phyloP scores from a whole-genome alignment of 345 rosid species.

The Corchorus olitorius region DNA sequence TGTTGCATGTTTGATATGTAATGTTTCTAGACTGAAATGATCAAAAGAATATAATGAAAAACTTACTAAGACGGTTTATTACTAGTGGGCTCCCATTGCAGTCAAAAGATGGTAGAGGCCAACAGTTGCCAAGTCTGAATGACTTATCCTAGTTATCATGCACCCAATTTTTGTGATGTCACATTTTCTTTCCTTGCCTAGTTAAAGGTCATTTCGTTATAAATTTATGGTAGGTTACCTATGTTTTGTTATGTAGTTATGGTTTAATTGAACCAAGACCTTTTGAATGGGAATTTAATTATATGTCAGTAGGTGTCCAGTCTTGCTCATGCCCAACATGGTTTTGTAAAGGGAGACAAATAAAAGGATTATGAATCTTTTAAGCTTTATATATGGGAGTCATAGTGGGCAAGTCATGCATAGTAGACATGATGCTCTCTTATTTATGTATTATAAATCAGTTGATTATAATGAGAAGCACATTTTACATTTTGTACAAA shows the following conservation, averaged over 20 bases:
- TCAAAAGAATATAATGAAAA: slow-evolving; percentile 1
- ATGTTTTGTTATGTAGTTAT: neutral
- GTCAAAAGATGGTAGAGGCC: neutral
- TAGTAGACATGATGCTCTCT: neutral
- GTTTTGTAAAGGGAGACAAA: neutral
- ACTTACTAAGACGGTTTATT: neutral
- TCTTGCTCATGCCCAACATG: too few species aligned
- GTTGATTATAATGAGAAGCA: neutral
- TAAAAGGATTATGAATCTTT: neutral
- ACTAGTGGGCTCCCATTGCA: slow-evolving; percentile 4
- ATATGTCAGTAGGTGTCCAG: too few species aligned
- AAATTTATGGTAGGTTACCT: neutral
- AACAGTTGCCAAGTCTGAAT: neutral
- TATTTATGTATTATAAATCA: neutral
- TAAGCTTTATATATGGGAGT: neutral
- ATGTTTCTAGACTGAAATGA: neutral
- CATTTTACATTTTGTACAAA: neutral
- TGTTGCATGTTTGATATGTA: neutral
- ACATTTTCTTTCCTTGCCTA: neutral
- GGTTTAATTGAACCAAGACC: neutral
- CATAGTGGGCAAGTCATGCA: neutral
- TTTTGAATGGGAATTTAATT: neutral
- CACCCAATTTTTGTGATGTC: neutral
- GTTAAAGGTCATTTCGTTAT: neutral
- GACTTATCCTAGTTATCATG: neutral